phyloP scores from a whole-genome alignment of 768 basidiomycete species.

The Mrakia gelida region DNA sequence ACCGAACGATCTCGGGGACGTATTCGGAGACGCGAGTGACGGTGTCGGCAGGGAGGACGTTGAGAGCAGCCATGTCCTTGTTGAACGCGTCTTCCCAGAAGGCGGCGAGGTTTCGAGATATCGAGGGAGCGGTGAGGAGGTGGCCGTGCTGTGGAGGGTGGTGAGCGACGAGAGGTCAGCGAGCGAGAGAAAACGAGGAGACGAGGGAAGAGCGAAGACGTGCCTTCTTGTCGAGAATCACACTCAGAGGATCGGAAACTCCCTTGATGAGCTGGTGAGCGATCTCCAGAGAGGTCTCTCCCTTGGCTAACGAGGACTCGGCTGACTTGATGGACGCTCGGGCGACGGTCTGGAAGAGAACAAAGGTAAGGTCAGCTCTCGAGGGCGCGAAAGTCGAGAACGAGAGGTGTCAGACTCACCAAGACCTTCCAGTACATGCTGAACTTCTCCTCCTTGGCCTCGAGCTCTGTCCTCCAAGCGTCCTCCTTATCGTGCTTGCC shows the following conservation, averaged over 20 bases:
- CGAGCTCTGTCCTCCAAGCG: constrained; percentile 64
- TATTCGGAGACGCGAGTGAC: constrained; percentile 95
- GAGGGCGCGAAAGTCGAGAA: neutral
- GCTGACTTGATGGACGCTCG: constrained; percentile 23
- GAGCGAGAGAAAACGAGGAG: constrained; percentile 6
- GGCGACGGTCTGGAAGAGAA: neutral
- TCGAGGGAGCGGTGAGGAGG: constrained; percentile 77
- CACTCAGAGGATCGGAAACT: constrained; percentile 70
- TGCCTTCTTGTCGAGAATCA: constrained; percentile 71
- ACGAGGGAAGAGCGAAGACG: constrained; percentile 34
- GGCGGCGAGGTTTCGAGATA: constrained; percentile 74
- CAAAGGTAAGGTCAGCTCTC: neutral
- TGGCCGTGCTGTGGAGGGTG: constrained; percentile 57
- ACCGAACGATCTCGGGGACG: constrained; percentile 87
- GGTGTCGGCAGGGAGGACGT: constrained; percentile 79
- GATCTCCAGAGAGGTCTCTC: constrained; percentile 22
- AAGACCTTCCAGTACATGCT: constrained; percentile 79
- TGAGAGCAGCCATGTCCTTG: constrained; percentile 82
- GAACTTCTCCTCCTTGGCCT: constrained; percentile 84
- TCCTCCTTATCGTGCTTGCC: constrained; percentile 52
- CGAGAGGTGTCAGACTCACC: constrained; percentile 50
- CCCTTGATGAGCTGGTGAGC: constrained; percentile 57
- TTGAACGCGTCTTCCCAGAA: constrained; percentile 90
- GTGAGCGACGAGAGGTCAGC: constrained; percentile 30
- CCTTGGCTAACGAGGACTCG: neutral